Evolutionary conservation across 2,329 filamentous ascomycete genomes (phyloP).

Genomic region (Nectriaceae sp.): DNA sequence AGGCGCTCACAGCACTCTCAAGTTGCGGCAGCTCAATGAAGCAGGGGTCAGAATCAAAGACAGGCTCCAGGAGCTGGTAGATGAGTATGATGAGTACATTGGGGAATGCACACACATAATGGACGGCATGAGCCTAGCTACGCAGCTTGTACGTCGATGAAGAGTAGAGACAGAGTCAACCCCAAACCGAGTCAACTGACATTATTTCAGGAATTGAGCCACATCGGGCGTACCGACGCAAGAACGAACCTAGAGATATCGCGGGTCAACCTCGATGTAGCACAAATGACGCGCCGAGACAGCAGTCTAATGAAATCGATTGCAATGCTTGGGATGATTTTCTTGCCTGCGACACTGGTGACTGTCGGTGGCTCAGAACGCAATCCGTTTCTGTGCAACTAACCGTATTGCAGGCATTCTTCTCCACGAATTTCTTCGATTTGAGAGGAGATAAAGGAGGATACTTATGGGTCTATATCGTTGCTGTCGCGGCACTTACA

Average conservation of each 20-base stretch:
- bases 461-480: slow-evolving; percentile 1
- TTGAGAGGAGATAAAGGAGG: neutral
- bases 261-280: slow-evolving; percentile 11
- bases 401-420: slow-evolving; percentile 1
- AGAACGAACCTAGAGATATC: slow-evolving; percentile 7
- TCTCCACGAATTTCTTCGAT: slow-evolving; percentile 4
- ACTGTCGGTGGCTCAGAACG: slow-evolving; percentile 22
- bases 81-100: slow-evolving; percentile 19
- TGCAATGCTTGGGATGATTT: slow-evolving; percentile 23
- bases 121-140: slow-evolving; percentile 17
- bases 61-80: slow-evolving; percentile 13
- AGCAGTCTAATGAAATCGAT: slow-evolving; percentile 19
- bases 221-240: slow-evolving; percentile 10
- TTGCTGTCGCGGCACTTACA: neutral
- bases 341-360: slow-evolving; percentile 30
- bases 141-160: slow-evolving; percentile 13
- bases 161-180: neutral
- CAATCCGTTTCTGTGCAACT: neutral
- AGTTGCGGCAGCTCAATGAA: neutral
- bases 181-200: neutral
- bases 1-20: neutral
- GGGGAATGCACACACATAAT: slow-evolving; percentile 15
- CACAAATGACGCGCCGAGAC: slow-evolving; percentile 11
- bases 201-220: slow-evolving; percentile 1
- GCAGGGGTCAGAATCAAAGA: slow-evolving; percentile 5